A percentile compares a stretch with the other conserved stretches of the same genome.
These are phyloP conservation scores for Vigna radiata DNA, from an alignment of 306 rosid genomes.

Conservation along the genomic window DNA sequence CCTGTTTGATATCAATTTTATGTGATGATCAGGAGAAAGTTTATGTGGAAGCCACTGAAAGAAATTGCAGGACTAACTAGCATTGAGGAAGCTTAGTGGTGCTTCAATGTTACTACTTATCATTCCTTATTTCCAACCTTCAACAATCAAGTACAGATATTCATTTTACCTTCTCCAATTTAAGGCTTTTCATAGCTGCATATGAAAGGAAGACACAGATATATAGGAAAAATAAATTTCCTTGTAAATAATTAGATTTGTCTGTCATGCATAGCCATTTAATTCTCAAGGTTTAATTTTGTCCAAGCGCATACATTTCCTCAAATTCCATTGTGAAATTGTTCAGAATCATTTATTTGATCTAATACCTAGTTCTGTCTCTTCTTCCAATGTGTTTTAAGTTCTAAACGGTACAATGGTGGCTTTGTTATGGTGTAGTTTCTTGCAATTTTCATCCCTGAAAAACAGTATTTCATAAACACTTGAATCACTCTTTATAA, in stretches of 20 bases:
- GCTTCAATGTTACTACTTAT: slow-evolving; percentile 30
- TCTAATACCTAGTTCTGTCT: too few species aligned
- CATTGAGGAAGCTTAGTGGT: slow-evolving; percentile 41
- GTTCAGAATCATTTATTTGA: too few species aligned
- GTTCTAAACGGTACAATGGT: too few species aligned
- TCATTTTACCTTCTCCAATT: slow-evolving; percentile 21
- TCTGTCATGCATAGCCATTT: slow-evolving; percentile 26
- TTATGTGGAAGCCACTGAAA: slow-evolving; percentile 86
- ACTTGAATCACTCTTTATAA: too few species aligned
- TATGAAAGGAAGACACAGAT: background rate
- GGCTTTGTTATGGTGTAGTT: too few species aligned
- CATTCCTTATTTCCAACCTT: slow-evolving; percentile 5
- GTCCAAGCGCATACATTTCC: slow-evolving; percentile 20
- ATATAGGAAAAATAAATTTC: slow-evolving; percentile 16
- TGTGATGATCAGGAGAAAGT: slow-evolving; percentile 72
- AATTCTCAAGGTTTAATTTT: slow-evolving; percentile 41
- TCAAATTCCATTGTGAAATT: background rate
- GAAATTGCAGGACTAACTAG: slow-evolving; percentile 78
- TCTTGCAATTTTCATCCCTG: too few species aligned
- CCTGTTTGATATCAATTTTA: background rate
- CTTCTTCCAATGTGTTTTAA: too few species aligned
- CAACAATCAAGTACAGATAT: background rate
- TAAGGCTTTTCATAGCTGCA: slow-evolving; percentile 14
- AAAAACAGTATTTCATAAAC: too few species aligned
- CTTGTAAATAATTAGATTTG: slow-evolving; percentile 49